Percentiles rank a stretch among this genome's conserved stretches.
phyloP scores from a whole-genome alignment of 2,329 filamentous ascomycete species.

The Fusarium keratoplasticum region DNA sequence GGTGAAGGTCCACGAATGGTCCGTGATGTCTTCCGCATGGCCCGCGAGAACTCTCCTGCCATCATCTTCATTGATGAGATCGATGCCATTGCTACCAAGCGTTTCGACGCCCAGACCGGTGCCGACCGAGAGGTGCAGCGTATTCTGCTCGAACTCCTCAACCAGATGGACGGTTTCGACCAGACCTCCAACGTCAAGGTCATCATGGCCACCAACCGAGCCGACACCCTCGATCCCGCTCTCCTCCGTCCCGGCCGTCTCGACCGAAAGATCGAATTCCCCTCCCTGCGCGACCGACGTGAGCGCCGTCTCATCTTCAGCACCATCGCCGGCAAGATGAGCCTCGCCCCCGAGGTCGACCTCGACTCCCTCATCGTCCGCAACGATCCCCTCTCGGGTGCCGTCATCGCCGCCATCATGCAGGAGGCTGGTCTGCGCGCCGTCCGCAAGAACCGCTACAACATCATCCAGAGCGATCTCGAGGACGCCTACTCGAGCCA shows the following conservation, averaged over 20 bases:
- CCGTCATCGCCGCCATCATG: conserved; percentile 98
- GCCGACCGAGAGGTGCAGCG: conserved; percentile 98
- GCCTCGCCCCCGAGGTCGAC: conserved; percentile 94
- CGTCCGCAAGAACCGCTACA: conserved; percentile 97
- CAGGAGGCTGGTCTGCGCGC: conserved; percentile 95
- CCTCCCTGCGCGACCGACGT: conserved; percentile 90
- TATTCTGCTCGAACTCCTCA: conserved; percentile 95
- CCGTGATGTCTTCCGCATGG: conserved; percentile 98
- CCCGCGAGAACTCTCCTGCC: conserved; percentile 94
- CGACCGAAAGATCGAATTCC: conserved; percentile 99
- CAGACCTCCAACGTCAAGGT: conserved; percentile 99
- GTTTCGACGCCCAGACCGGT: conserved; percentile 98
- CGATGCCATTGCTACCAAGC: conserved; percentile 98
- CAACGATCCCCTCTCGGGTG: conserved; percentile 94
- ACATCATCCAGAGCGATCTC: conserved; percentile 96
- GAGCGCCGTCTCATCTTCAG: conserved; percentile 96
- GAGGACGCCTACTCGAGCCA: conserved; percentile 98
- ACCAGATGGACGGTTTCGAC: conserved; percentile 99
- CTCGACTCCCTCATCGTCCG: conserved; percentile 95
- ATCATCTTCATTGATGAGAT: conserved; percentile 99
- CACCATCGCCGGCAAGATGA: conserved; percentile 98
- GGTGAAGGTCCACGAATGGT: conserved; percentile 99
- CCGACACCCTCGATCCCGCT: conserved; percentile 95
- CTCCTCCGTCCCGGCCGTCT: conserved; percentile 93
- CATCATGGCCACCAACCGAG: conserved; percentile 99